These are phyloP conservation scores for Fallopia convolvulus DNA, from an alignment of 148 eudicot genomes.

Conservation along the genomic window DNA sequence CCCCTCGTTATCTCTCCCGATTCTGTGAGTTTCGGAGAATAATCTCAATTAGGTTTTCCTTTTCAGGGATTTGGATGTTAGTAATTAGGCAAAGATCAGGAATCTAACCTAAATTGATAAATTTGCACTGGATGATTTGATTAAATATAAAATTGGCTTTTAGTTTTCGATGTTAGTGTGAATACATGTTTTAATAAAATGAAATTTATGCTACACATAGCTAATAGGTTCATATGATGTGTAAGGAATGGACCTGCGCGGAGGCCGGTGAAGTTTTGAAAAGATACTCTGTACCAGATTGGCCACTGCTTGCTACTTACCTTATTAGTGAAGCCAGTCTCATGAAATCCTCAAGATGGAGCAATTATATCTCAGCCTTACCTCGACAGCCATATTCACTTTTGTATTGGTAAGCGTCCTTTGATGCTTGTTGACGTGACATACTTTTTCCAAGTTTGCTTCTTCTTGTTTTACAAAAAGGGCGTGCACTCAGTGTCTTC, in stretches of 20 bases:
- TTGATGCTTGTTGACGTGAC: not conserved
- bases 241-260: conserved; percentile 75
- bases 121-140: not conserved
- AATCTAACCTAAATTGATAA: not conserved
- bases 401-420: conserved; percentile 64
- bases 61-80: not conserved
- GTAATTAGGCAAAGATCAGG: not conserved
- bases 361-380: conserved; percentile 85
- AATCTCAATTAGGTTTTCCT: not conserved
- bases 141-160: not conserved
- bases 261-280: conserved; percentile 78
- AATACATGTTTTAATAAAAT: not conserved
- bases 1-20: conserved; percentile 66
- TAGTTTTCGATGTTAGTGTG: not conserved
- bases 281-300: conserved; percentile 75
- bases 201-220: not conserved
- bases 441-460: conserved; percentile 4
- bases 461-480: conserved; percentile 22
- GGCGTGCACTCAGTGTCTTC: conserved; percentile 43
- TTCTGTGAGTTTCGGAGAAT: conserved; percentile 37
- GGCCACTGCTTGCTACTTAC: conserved; percentile 95
- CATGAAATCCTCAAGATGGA: conserved; percentile 78
- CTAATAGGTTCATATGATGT: conserved; percentile 9
- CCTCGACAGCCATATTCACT: conserved; percentile 97
- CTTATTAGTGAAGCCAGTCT: conserved; percentile 86